These are phyloP conservation scores for Wickerhamiella slavikovae DNA, from an alignment of 805 yeast genomes.

Conservation along the genomic window DNA sequence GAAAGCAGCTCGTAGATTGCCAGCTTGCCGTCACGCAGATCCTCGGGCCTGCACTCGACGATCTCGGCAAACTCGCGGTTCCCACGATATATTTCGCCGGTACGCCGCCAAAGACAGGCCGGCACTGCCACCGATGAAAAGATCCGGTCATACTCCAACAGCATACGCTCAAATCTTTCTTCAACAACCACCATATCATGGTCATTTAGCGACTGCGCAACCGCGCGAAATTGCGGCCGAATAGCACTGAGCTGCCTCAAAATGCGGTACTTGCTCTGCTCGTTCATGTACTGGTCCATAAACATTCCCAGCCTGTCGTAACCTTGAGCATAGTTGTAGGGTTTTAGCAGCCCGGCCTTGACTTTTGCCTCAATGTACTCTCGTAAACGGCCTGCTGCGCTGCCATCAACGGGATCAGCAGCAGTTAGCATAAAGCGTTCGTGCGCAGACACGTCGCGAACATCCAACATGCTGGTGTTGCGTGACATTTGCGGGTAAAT, in stretches of 20 bases:
- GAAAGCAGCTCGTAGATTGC: constrained; percentile 89
- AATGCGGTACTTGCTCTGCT: constrained; percentile 63
- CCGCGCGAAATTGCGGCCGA: constrained; percentile 83
- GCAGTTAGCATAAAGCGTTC: constrained; percentile 91
- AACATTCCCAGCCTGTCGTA: constrained; percentile 75
- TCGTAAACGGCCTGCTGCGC: constrained; percentile 82
- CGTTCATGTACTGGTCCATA: constrained; percentile 84
- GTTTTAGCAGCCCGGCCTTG: constrained; percentile 81
- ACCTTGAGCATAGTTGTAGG: constrained; percentile 86
- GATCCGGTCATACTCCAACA: constrained; percentile 81
- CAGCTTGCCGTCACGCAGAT: constrained; percentile 72
- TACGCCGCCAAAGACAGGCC: constrained; percentile 91
- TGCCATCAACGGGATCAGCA: constrained; percentile 87
- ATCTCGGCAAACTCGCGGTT: constrained; percentile 89
- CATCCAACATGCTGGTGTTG: constrained; percentile 1
- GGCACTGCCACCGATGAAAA: constrained; percentile 97
- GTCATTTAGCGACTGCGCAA: constrained; percentile 75
- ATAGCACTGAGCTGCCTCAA: constrained; percentile 68
- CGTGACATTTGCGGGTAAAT: too few species aligned
- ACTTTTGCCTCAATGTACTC: constrained; percentile 87
- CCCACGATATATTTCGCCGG: constrained; percentile 89
- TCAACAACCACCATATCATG: constrained; percentile 83
- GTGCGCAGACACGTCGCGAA: constrained; percentile 42
- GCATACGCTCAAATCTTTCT: constrained; percentile 84
- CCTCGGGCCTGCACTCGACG: constrained; percentile 79